phyloP scores from a whole-genome alignment of 768 basidiomycete genomes.

The Hydnomerulius pinastri region DNA sequence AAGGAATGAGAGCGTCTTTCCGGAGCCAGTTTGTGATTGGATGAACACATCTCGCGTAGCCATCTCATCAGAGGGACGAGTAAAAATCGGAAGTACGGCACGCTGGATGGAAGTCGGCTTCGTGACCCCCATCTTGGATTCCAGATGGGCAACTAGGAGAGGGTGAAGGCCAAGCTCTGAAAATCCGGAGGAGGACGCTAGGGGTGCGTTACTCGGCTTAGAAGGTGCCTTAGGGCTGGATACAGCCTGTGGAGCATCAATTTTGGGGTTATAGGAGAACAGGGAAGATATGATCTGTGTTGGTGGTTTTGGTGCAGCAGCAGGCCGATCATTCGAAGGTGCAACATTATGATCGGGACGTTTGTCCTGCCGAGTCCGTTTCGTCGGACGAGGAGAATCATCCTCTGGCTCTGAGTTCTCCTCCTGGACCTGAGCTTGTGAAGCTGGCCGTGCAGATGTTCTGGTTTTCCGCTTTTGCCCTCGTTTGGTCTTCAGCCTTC shows the following conservation, averaged over 20 bases:
- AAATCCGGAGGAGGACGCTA: conserved; percentile 76
- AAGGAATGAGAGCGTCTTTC: conserved; percentile 92
- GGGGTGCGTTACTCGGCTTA: conserved; percentile 82
- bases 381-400: conserved; percentile 40
- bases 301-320: conserved; percentile 30
- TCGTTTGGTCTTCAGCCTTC: conserved; percentile 76
- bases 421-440: conserved; percentile 12
- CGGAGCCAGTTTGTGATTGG: conserved; percentile 96
- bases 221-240: conserved; percentile 27
- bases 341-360: conserved; percentile 18
- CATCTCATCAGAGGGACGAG: conserved; percentile 41
- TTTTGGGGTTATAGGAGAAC: conserved; percentile 80
- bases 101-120: conserved; percentile 92
- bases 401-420: conserved; percentile 23
- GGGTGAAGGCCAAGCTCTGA: conserved; percentile 81
- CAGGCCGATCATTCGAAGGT: conserved; percentile 13
- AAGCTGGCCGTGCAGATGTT: conserved; percentile 26
- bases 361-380: conserved; percentile 44
- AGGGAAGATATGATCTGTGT: conserved; percentile 85
- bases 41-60: conserved; percentile 79
- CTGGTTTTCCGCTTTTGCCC: conserved; percentile 59
- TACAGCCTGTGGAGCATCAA: conserved; percentile 43
- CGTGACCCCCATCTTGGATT: conserved; percentile 74
- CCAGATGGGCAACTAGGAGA: conserved; percentile 75
- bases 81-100: conserved; percentile 64